These are phyloP conservation scores for Chaetomium strumarium DNA, from an alignment of 2,329 filamentous ascomycete genomes.

Conservation along the genomic window DNA sequence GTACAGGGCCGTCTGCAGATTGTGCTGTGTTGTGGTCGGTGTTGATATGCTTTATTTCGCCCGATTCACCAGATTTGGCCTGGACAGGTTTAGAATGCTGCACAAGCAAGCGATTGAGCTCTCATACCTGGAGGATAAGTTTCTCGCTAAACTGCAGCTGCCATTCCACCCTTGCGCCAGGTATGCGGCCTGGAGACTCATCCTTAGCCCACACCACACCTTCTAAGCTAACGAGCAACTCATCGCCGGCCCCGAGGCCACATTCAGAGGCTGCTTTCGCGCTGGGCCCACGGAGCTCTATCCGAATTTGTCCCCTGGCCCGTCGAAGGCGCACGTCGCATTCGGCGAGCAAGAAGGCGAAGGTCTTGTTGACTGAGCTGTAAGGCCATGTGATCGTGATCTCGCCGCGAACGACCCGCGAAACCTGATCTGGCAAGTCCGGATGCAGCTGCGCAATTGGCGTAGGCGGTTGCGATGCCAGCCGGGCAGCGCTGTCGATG, in stretches of 20 bases:
- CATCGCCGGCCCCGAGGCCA: constrained; percentile 72
- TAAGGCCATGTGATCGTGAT: constrained; percentile 90
- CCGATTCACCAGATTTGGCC: constrained; percentile 42
- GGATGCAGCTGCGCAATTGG: constrained; percentile 53
- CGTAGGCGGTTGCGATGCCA: constrained; percentile 31
- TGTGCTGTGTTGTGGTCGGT: constrained; percentile 41
- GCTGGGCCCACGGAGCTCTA: constrained; percentile 64
- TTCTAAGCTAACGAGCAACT: constrained; percentile 61
- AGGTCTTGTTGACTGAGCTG: constrained; percentile 66
- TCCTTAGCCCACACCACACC: constrained; percentile 61
- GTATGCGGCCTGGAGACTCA: constrained; percentile 40
- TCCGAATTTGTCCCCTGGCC: constrained; percentile 71
- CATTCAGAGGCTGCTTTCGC: constrained; percentile 63
- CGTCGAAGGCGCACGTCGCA: constrained; percentile 75
- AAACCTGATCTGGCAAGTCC: constrained; percentile 35
- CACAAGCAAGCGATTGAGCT: neutral
- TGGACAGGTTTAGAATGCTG: constrained; percentile 16
- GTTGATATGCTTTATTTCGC: constrained; percentile 44
- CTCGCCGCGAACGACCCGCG: constrained; percentile 56
- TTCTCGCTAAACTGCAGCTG: constrained; percentile 51
- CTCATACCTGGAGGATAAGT: constrained; percentile 41
- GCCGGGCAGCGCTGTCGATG: constrained; percentile 15
- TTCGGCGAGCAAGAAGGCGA: constrained; percentile 78
- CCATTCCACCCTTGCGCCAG: constrained; percentile 50
- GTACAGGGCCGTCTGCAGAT: constrained; percentile 7